These are phyloP conservation scores for Debaryomyces sp. DNA, from an alignment of 1,139 yeast species.

Conservation along the genomic window DNA sequence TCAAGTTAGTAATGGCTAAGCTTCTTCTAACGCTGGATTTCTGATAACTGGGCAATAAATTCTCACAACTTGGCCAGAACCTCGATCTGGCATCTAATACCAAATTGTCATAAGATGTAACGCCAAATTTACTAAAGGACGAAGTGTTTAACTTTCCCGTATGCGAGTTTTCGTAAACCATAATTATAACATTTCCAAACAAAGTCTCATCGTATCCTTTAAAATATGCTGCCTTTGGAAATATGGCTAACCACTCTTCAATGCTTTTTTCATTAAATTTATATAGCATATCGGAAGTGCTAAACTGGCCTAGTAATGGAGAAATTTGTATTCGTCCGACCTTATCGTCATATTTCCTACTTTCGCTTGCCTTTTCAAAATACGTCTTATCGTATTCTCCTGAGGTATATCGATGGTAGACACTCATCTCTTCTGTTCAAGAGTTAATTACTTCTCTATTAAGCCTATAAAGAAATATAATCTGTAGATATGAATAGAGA, in stretches of 20 bases:
- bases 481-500: background rate
- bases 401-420: constrained; percentile 42
- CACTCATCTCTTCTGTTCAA: constrained; percentile 20
- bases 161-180: constrained; percentile 53
- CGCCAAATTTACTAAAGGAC: constrained; percentile 71
- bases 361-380: constrained; percentile 16
- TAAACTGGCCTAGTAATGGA: constrained; percentile 24
- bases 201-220: constrained; percentile 53
- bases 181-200: constrained; percentile 54
- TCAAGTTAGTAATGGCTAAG: constrained; percentile 72
- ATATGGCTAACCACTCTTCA: constrained; percentile 42
- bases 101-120: constrained; percentile 60
- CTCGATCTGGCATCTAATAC: constrained; percentile 64
- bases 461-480: constrained; percentile 6
- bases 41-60: constrained; percentile 53
- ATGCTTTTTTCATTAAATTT: constrained; percentile 10
- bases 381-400: constrained; percentile 37
- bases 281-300: constrained; percentile 10
- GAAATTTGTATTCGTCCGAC: constrained; percentile 9
- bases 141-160: constrained; percentile 58
- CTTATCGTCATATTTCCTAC: background rate
- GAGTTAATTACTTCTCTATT: background rate
- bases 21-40: constrained; percentile 69
- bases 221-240: constrained; percentile 58
- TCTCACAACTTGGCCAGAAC: constrained; percentile 79